Percentiles rank a stretch among this genome's conserved stretches.
phyloP scores from a whole-genome alignment of 345 rosid species.

The Schrenkiella parvula region DNA sequence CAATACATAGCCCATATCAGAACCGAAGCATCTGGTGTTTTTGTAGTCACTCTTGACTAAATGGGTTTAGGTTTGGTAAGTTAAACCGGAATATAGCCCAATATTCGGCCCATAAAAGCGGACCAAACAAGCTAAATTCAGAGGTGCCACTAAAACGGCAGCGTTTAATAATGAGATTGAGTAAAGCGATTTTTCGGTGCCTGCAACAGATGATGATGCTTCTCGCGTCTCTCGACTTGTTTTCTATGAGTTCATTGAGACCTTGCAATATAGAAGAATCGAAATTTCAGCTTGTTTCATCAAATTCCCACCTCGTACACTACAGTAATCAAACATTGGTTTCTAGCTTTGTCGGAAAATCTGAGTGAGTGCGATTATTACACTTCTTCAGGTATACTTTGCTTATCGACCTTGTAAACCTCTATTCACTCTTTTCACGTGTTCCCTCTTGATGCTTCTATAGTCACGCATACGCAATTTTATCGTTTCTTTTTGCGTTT shows the following conservation, averaged over 20 bases:
- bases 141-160: background rate
- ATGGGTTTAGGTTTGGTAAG: too few relatives aligned
- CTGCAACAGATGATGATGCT: background rate
- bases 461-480: background rate
- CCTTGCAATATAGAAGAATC: background rate
- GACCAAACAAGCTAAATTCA: background rate
- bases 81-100: background rate
- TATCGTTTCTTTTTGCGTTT: background rate
- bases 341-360: slow-evolving; percentile 16
- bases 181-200: background rate
- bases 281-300: background rate
- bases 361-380: background rate
- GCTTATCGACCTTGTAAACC: slow-evolving; percentile 16
- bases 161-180: background rate
- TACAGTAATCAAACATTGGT: background rate
- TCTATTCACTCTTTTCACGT: slow-evolving; percentile 20
- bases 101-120: background rate
- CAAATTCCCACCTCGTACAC: background rate
- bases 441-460: slow-evolving; percentile 10
- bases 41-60: too few relatives aligned
- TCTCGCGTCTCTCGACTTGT: slow-evolving; percentile 1
- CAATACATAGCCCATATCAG: too few relatives aligned
- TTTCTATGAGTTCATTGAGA: too few relatives aligned
- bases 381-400: slow-evolving; percentile 23
- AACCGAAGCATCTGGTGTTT: too few relatives aligned